A percentile compares a stretch with the other conserved stretches of the same genome.
Conservation (phyloP, 495 filamentous ascomycete species). For the Tuber brumale region DNA sequence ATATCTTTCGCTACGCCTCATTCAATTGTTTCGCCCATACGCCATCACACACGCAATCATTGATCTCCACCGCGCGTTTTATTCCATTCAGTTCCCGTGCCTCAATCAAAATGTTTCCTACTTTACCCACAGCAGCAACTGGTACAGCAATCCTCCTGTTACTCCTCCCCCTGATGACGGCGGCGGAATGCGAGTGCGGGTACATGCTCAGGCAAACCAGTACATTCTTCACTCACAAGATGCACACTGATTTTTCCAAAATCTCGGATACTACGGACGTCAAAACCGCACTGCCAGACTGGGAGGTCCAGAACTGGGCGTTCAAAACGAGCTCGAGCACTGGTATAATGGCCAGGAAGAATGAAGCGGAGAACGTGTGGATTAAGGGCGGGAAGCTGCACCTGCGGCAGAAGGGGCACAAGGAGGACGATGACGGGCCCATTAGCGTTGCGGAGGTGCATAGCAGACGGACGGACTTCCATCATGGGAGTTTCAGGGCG, state of each 20-base stretch:
- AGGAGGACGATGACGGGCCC: conserved; percentile 14
- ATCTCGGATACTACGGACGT: conserved; percentile 22
- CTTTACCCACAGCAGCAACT: background rate
- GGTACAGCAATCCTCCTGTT: conserved; percentile 5
- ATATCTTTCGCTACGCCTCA: background rate
- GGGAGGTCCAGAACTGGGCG: conserved; percentile 33
- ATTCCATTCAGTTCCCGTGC: background rate
- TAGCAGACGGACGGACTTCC: conserved; percentile 29
- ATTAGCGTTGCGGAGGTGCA: conserved; percentile 37
- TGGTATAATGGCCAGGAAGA: conserved; percentile 24
- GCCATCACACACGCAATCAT: background rate
- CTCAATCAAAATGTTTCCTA: background rate
- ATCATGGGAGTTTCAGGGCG: conserved; percentile 40
- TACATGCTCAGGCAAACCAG: conserved; percentile 31
- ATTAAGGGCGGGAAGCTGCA: conserved; percentile 32
- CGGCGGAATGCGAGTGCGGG: conserved; percentile 37
- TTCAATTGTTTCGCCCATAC: background rate
- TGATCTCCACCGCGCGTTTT: background rate
- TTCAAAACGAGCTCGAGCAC: conserved; percentile 12
- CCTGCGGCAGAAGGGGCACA: conserved; percentile 31
- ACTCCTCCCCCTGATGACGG: conserved; percentile 4
- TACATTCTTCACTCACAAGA: conserved; percentile 30
- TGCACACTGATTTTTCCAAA: conserved; percentile 30
- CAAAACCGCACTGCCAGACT: conserved; percentile 24
- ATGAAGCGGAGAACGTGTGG: conserved; percentile 37